Conservation (phyloP, 2,329 filamentous ascomycete species). For the Penicillium nordicum region DNA sequence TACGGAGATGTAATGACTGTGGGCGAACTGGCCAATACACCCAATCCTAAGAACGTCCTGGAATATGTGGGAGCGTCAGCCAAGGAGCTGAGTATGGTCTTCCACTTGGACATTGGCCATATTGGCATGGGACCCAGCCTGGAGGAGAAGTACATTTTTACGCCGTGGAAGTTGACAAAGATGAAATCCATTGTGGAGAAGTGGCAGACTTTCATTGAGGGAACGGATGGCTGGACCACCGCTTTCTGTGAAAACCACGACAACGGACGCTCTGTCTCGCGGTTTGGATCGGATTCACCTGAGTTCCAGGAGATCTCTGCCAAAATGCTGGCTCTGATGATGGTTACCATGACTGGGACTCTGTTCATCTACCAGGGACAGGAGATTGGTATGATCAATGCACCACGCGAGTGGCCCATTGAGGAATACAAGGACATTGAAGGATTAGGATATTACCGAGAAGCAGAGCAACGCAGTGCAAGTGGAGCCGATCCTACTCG, state of each 20-base stretch:
- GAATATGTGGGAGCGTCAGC: conserved; percentile 57
- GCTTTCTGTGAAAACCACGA: conserved; percentile 65
- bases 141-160: conserved; percentile 47
- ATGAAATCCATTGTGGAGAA: conserved; percentile 50
- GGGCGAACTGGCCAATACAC: conserved; percentile 65
- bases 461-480: conserved; percentile 33
- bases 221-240: conserved; percentile 53
- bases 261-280: conserved; percentile 55
- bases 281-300: conserved; percentile 51
- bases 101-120: conserved; percentile 48
- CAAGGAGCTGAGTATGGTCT: conserved; percentile 66
- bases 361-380: conserved; percentile 60
- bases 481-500: conserved; percentile 19
- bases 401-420: conserved; percentile 49
- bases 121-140: conserved; percentile 51
- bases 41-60: conserved; percentile 56
- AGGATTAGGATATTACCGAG: conserved; percentile 48
- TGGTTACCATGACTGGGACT: conserved; percentile 51
- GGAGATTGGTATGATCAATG: conserved; percentile 60
- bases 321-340: conserved; percentile 54
- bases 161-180: conserved; percentile 46
- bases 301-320: conserved; percentile 47
- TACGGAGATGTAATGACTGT: conserved; percentile 62
- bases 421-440: conserved; percentile 46
- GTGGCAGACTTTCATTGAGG: conserved; percentile 53